Conservation (phyloP, 768 basidiomycete species). For the Hemileccinum impolitum region DNA sequence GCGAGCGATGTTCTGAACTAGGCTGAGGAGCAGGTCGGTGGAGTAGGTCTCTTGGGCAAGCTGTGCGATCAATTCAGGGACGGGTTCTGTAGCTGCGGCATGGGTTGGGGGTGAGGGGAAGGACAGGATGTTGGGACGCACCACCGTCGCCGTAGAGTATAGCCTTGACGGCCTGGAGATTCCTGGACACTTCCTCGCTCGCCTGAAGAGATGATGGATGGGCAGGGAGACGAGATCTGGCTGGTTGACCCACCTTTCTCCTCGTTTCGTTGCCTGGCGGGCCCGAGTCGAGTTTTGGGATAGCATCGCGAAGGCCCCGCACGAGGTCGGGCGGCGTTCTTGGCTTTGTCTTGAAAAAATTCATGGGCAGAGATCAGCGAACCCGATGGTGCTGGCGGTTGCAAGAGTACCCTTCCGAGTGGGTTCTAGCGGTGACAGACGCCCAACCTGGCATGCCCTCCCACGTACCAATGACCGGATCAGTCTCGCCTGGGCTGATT, state of each 20-base stretch:
- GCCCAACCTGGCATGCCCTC: conserved; percentile 6
- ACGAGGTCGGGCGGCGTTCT: conserved; percentile 88
- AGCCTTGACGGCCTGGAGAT: conserved; percentile 85
- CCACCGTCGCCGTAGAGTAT: conserved; percentile 88
- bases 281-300: conserved; percentile 70
- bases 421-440: conserved; percentile 11
- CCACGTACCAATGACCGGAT: neutral
- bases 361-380: conserved; percentile 51
- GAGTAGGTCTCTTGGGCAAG: conserved; percentile 95
- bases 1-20: conserved; percentile 77
- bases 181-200: conserved; percentile 85
- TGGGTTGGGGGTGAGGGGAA: conserved; percentile 5
- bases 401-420: neutral
- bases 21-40: conserved; percentile 77
- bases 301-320: conserved; percentile 72
- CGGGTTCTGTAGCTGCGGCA: conserved; percentile 51
- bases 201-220: conserved; percentile 47
- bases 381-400: neutral
- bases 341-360: conserved; percentile 93
- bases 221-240: neutral
- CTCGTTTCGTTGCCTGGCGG: conserved; percentile 73
- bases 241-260: conserved; percentile 61
- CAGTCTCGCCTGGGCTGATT: too few relatives aligned
- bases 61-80: conserved; percentile 89
- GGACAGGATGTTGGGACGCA: conserved; percentile 32